Conservation (phyloP, 179 eudicot genomes). For the Nepenthes alata region DNA sequence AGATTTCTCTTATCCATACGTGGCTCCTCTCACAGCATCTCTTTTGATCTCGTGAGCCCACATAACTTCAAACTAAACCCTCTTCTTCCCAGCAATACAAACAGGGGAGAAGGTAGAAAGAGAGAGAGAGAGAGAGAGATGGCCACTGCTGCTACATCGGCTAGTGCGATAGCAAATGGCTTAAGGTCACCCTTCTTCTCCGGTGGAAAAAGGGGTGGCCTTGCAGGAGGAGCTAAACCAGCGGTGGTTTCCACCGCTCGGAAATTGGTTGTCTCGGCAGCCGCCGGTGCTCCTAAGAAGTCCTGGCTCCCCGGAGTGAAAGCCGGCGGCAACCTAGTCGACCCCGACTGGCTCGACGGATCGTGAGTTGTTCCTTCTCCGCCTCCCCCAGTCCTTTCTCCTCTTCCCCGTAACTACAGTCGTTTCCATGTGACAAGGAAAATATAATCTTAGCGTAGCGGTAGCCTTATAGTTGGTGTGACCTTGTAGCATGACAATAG, state of each 20-base stretch:
- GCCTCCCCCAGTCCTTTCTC: no score
- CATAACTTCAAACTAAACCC: neutral
- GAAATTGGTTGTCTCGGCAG: slow-evolving; percentile 46
- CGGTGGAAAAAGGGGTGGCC: slow-evolving; percentile 41
- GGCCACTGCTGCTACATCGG: slow-evolving; percentile 54
- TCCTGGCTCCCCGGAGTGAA: slow-evolving; percentile 84
- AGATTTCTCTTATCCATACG: slow-evolving; percentile 63
- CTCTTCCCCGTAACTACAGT: no score
- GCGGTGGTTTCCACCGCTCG: slow-evolving; percentile 14
- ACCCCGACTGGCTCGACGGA: slow-evolving; percentile 99
- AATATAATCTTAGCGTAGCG: no score
- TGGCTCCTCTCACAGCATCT: slow-evolving; percentile 40
- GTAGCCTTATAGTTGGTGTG: no score
- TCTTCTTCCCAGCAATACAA: neutral
- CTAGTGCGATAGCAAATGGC: slow-evolving; percentile 56
- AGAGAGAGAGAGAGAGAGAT: slow-evolving; percentile 3
- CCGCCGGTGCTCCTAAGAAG: slow-evolving; percentile 61
- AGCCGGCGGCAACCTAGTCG: slow-evolving; percentile 67
- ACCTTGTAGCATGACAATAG: no score
- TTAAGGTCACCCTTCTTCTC: slow-evolving; percentile 61
- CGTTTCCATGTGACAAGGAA: no score
- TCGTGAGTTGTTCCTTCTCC: slow-evolving; percentile 43
- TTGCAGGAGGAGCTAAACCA: slow-evolving; percentile 11
- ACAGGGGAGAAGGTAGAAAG: neutral
- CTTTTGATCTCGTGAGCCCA: slow-evolving; percentile 35